Percentiles rank a stretch among this genome's conserved stretches.
These are phyloP conservation scores for Trametes maxima DNA, from an alignment of 768 basidiomycete genomes.

Conservation along the genomic window DNA sequence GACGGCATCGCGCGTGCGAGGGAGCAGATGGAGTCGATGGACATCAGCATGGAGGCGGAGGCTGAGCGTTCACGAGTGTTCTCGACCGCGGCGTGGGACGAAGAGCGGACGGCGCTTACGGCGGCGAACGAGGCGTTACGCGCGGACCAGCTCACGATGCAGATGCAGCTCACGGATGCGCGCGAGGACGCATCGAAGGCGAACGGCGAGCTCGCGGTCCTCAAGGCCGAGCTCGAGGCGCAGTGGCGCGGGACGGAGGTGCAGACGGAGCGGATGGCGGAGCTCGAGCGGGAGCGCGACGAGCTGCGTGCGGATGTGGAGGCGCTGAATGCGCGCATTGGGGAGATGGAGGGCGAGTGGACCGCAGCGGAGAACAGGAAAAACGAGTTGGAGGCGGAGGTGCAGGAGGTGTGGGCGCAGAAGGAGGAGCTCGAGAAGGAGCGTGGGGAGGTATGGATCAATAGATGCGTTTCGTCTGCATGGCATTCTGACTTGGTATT, in stretches of 20 bases:
- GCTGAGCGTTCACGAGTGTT: slow-evolving; percentile 39
- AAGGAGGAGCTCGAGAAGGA: slow-evolving; percentile 61
- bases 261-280: slow-evolving; percentile 48
- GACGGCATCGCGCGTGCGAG: slow-evolving; percentile 55
- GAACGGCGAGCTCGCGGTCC: slow-evolving; percentile 37
- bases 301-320: slow-evolving; percentile 33
- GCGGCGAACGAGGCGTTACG: slow-evolving; percentile 45
- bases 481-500: slow-evolving; percentile 1
- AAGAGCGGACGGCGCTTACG: slow-evolving; percentile 52
- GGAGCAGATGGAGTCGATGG: slow-evolving; percentile 63
- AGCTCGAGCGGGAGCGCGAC: slow-evolving; percentile 37
- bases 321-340: slow-evolving; percentile 44
- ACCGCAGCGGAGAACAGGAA: slow-evolving; percentile 57
- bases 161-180: slow-evolving; percentile 39
- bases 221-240: slow-evolving; percentile 67
- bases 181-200: slow-evolving; percentile 41
- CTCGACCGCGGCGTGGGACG: slow-evolving; percentile 49
- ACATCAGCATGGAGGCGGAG: slow-evolving; percentile 32
- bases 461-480: not conserved
- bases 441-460: slow-evolving; percentile 49
- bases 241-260: slow-evolving; percentile 72
- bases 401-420: slow-evolving; percentile 53
- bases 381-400: slow-evolving; percentile 55
- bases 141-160: slow-evolving; percentile 45
- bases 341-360: slow-evolving; percentile 56